Evolutionary conservation across 441 rosid species (phyloP).

Genomic region (Theobroma grandiflorum): DNA sequence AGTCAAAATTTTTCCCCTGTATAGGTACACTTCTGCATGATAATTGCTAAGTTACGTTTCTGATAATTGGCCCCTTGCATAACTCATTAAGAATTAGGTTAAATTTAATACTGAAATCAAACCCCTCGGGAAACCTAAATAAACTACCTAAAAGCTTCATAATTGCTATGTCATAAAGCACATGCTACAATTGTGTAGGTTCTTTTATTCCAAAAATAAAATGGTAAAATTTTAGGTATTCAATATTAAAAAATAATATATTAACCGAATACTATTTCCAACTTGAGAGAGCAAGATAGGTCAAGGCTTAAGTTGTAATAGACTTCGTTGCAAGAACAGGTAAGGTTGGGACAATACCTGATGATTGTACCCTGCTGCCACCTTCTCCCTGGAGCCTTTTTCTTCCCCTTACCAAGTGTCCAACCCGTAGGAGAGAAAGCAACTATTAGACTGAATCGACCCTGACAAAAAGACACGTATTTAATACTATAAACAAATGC

Average conservation of each 20-base stretch:
- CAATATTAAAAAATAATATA: neutral
- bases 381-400: conserved; percentile 86
- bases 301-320: conserved; percentile 11
- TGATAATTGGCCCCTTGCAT: neutral
- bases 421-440: conserved; percentile 99
- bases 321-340: neutral
- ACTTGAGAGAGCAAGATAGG: neutral
- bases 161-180: conserved; percentile 7
- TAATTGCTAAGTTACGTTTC: neutral
- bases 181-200: neutral
- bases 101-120: neutral
- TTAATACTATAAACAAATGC: neutral
- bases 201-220: neutral
- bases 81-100: conserved; percentile 4
- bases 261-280: neutral
- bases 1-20: neutral
- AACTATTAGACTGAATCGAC: conserved; percentile 79
- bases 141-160: neutral
- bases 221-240: neutral
- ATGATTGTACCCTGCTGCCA: conserved; percentile 96
- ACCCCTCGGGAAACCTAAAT: conserved; percentile 2
- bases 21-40: neutral
- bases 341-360: conserved; percentile 51
- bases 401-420: conserved; percentile 85
- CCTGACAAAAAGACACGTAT: conserved; percentile 44